These are phyloP conservation scores for Dittrichia graveolens DNA, from an alignment of 129 eudicot species.

Conservation along the genomic window DNA sequence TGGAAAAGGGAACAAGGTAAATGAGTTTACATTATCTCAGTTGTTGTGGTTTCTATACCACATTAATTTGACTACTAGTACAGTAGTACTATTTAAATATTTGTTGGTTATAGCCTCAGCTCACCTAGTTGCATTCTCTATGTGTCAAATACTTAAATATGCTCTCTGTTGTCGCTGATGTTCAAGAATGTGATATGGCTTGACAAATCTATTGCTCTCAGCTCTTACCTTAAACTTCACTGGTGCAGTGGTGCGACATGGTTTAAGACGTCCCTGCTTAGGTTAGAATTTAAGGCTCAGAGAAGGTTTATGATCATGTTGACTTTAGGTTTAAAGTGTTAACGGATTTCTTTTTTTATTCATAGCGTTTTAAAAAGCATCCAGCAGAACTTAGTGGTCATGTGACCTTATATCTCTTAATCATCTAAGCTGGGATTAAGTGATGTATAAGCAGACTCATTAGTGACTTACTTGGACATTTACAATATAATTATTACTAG, in stretches of 20 bases:
- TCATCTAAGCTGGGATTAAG: not conserved
- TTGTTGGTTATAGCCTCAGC: not conserved
- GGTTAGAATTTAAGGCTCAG: not conserved
- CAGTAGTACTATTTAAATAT: not conserved
- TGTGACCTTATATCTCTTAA: not conserved
- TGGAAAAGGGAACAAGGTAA: conserved; percentile 54
- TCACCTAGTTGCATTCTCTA: not conserved
- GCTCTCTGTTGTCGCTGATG: not conserved
- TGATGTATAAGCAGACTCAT: not conserved
- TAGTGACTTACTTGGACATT: not conserved
- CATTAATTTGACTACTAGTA: not conserved
- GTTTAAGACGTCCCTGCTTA: not conserved
- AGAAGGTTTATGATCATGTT: not conserved
- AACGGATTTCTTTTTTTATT: not conserved
- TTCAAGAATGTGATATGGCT: not conserved
- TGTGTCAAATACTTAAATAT: not conserved
- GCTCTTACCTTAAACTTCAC: not conserved
- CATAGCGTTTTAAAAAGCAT: not conserved
- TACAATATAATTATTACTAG: not conserved
- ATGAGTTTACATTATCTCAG: conserved; percentile 17
- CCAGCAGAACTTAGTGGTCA: not conserved
- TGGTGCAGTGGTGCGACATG: not conserved
- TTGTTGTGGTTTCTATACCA: not conserved
- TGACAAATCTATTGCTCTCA: not conserved
- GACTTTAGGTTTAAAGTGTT: not conserved